Evolutionary conservation across 768 basidiomycete species (phyloP), one percentile per base, ranked within the genome.

Genomic region (Kwoniella mangroviensis): DNA sequence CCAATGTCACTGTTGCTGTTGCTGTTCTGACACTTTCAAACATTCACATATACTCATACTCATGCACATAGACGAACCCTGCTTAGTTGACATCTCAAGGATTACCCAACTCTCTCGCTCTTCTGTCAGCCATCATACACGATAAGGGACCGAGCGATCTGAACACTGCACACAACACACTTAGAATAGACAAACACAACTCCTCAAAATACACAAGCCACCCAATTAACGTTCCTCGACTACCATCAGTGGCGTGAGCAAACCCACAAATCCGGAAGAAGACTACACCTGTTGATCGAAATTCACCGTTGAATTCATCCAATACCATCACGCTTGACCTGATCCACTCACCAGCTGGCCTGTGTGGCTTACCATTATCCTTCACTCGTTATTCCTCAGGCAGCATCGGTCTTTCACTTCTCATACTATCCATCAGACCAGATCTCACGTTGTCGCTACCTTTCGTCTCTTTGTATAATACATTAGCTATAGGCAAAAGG

Each of bases 201-300:
- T 58, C 56, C 56, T 26, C n/a, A 22, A 34, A 34, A 26, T 58
- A 58, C 56, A 58, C 56, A 41, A 49, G 13, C 15, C 6, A 49
- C 19, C 45, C 28, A 58, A 58, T 58, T 41, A 58, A 58, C 34
- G 56, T 40, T 28, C 56, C 56, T 58, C 24, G 24, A 58, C 56
- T 58, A 58, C 56, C 56, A 58, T 41, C 56, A 58, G 34, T 58
- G 56, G 56, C 56, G 17, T 40, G 28, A 34, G 17, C 3, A 55
- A 13, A 41, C 11, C 17, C 17, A 58, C 12, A 26, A 28, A 21
- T 58, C 2, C 56, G 17, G n/a, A 28, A 26, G 17, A 34, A 58
- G 7, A 26, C 7, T 10, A n/a, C 15, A 28, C 28, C 34, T 26
- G 56, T n/a, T 40, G 4, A 34, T 34, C 34, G 34, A 34, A 34